A percentile compares a stretch with the other conserved stretches of the same genome.
Conservation (phyloP, 2,329 filamentous ascomycete genomes). For the Ceratocystis diversiconidia region DNA sequence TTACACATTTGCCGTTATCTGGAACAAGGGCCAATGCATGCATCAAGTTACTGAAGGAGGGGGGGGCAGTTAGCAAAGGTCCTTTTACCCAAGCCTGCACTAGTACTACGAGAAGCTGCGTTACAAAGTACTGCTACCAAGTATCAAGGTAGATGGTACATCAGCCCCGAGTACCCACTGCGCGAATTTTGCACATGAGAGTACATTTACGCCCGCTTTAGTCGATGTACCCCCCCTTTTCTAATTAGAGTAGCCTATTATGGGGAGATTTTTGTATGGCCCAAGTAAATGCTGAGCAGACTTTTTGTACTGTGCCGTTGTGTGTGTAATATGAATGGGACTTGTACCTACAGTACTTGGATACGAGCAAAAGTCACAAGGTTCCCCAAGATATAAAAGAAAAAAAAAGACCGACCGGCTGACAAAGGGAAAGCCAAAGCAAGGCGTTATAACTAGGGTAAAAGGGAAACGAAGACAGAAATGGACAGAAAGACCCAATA, state of each 20-base stretch:
- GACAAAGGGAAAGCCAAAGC: too few species aligned
- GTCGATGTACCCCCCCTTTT: slow-evolving; percentile 1
- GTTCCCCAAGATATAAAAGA: background rate
- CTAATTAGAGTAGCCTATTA: background rate
- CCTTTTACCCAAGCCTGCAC: too few species aligned
- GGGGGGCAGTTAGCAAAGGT: too few species aligned
- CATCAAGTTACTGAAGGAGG: too few species aligned
- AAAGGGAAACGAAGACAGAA: background rate
- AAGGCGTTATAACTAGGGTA: too few species aligned
- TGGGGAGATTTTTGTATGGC: too few species aligned
- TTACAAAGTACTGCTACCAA: background rate
- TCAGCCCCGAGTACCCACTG: background rate
- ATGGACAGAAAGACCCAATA: background rate
- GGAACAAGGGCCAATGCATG: too few species aligned
- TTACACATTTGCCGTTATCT: too few species aligned
- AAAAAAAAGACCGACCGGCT: background rate
- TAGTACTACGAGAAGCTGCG: too few species aligned
- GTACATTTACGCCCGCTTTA: background rate
- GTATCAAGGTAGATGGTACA: background rate
- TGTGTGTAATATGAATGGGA: too few species aligned
- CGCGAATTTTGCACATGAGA: background rate
- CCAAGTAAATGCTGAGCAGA: too few species aligned
- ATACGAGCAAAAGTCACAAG: background rate
- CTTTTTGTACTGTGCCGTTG: background rate
- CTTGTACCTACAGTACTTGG: background rate